phyloP scores from a whole-genome alignment of 2,329 filamentous ascomycete species.

The Mariannaea elegans region DNA sequence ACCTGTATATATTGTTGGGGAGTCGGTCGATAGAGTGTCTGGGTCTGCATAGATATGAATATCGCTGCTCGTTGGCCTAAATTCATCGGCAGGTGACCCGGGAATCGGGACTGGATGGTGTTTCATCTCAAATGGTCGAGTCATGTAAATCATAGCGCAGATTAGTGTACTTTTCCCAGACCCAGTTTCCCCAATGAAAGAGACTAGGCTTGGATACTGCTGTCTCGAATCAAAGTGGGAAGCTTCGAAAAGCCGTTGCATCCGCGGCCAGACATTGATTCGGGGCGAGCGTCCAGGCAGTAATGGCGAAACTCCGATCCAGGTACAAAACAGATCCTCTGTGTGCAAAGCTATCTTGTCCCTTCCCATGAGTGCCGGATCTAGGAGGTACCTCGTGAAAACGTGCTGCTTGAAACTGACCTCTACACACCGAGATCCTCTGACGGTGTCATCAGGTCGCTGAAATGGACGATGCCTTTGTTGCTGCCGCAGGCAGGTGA shows the following conservation, averaged over 20 bases:
- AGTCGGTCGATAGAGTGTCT: neutral
- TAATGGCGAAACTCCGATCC: too few species aligned
- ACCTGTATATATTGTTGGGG: too few species aligned
- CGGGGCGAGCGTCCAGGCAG: too few species aligned
- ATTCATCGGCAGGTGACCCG: slow-evolving; percentile 5
- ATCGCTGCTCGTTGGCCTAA: slow-evolving; percentile 21
- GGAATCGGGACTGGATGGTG: slow-evolving; percentile 12
- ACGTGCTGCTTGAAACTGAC: too few species aligned
- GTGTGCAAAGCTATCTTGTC: too few species aligned
- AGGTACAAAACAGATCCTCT: too few species aligned
- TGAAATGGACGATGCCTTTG: too few species aligned
- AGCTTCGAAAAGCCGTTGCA: neutral
- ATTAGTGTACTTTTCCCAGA: slow-evolving; percentile 27
- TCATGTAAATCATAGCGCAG: slow-evolving; percentile 18
- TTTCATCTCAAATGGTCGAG: neutral
- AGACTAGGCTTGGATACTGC: slow-evolving; percentile 25
- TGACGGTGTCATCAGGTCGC: too few species aligned
- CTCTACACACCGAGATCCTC: too few species aligned
- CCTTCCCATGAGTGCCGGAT: too few species aligned
- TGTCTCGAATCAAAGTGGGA: neutral
- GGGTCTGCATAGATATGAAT: slow-evolving; percentile 26
- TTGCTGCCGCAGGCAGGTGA: too few species aligned
- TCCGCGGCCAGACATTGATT: slow-evolving; percentile 17
- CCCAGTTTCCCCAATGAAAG: slow-evolving; percentile 26
- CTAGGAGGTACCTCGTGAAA: too few species aligned